A percentile compares a stretch with the other conserved stretches of the same genome.
phyloP scores from a whole-genome alignment of 768 basidiomycete genomes.

The Naganishia randhawae region DNA sequence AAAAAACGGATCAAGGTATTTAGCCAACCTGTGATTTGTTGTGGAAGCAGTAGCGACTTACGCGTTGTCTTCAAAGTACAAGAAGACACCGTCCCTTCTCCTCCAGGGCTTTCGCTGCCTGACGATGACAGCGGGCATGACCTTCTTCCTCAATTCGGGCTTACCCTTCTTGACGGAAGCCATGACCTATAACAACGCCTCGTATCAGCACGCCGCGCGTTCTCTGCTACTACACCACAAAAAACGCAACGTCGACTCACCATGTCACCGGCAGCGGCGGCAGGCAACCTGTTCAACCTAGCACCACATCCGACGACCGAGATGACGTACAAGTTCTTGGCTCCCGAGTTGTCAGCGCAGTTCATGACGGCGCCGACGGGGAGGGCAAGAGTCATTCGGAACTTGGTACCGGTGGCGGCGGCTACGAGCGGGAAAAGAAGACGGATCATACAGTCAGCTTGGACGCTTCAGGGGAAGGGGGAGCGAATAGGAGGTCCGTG shows the following conservation, averaged over 20 bases:
- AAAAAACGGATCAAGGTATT: not conserved
- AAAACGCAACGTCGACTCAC: conserved; percentile 41
- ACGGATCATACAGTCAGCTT: conserved; percentile 15
- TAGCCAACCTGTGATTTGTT: not conserved
- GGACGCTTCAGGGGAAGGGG: not conserved
- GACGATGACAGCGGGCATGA: conserved; percentile 94
- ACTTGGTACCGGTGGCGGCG: conserved; percentile 78
- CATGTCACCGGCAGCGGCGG: conserved; percentile 59
- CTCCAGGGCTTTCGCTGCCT: conserved; percentile 99
- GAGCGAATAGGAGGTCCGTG: not conserved
- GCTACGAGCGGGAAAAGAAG: conserved; percentile 35
- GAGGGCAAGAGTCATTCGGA: conserved; percentile 72
- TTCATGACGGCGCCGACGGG: conserved; percentile 66
- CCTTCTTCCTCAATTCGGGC: conserved; percentile 99
- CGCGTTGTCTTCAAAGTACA: conserved; percentile 72
- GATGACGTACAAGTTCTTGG: conserved; percentile 76
- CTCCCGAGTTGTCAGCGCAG: conserved; percentile 98
- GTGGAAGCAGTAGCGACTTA: not conserved
- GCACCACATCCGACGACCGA: conserved; percentile 94
- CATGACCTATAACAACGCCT: conserved; percentile 68
- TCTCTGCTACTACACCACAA: not conserved
- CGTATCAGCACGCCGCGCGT: not conserved
- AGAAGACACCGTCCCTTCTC: conserved; percentile 94
- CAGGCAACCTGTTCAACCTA: conserved; percentile 93
- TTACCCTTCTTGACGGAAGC: conserved; percentile 99